Evolutionary conservation across 2,329 filamentous ascomycete species (phyloP).

Genomic region (Arthrobotrys pseudoclavata): DNA sequence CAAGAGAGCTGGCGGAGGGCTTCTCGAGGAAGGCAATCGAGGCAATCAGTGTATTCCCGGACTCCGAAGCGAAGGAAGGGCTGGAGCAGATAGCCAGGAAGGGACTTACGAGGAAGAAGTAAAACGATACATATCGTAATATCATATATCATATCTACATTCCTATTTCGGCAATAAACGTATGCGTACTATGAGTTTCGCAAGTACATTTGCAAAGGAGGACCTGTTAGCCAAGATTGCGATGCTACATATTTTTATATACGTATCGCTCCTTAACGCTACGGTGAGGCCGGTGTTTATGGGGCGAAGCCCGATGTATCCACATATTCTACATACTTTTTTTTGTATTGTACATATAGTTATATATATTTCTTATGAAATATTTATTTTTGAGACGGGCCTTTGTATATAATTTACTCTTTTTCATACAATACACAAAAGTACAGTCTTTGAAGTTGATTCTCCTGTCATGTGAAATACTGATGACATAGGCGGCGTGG

Average conservation of each 20-base stretch:
- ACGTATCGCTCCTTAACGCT: not conserved
- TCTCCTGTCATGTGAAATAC: not conserved
- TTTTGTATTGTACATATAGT: slow-evolving; percentile 29
- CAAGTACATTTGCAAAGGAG: not conserved
- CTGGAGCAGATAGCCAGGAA: slow-evolving; percentile 94
- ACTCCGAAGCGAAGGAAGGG: slow-evolving; percentile 93
- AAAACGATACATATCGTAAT: slow-evolving; percentile 2
- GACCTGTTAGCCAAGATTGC: not conserved
- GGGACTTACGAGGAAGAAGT: slow-evolving; percentile 65
- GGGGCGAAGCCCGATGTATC: too few relatives aligned
- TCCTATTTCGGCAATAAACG: slow-evolving; percentile 9
- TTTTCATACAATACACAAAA: slow-evolving; percentile 10
- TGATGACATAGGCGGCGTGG: not conserved
- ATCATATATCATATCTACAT: not conserved
- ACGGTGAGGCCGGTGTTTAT: not conserved
- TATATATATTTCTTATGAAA: slow-evolving; percentile 23
- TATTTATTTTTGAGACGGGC: not conserved
- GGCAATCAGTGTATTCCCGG: slow-evolving; percentile 86
- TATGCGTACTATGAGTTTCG: not conserved
- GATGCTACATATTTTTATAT: not conserved
- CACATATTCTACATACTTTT: slow-evolving; percentile 1
- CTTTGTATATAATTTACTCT: slow-evolving; percentile 22
- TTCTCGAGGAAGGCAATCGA: slow-evolving; percentile 89
- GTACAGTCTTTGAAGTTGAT: not conserved
- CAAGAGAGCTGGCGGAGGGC: slow-evolving; percentile 87